phyloP scores from a whole-genome alignment of 345 rosid genomes.

The Gossypium rotundifolium region DNA sequence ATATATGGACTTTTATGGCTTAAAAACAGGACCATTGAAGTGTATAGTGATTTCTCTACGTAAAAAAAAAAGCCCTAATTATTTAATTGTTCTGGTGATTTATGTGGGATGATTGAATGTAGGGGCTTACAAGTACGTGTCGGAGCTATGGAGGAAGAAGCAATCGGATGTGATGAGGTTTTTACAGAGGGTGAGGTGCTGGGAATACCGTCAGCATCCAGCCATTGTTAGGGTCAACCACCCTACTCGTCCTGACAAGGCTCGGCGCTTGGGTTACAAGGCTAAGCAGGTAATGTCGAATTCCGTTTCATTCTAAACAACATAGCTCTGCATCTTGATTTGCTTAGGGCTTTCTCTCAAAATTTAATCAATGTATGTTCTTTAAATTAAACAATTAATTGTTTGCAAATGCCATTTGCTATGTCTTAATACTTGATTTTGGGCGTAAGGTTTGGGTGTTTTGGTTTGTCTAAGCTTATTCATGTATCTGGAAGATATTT shows the following conservation, averaged over 20 bases:
- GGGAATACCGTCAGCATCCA: conserved; percentile 95
- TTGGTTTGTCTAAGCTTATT: too few species aligned
- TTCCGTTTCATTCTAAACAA: neutral
- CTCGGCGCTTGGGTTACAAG: conserved; percentile 90
- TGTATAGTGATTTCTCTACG: neutral
- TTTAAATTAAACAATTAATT: conserved; percentile 13
- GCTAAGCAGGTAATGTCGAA: conserved; percentile 69
- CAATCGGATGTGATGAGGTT: conserved; percentile 99
- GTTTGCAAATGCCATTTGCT: conserved; percentile 21
- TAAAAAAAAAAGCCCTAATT: neutral
- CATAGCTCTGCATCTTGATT: neutral
- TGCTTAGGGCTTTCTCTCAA: conserved; percentile 11
- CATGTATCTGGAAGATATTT: too few species aligned
- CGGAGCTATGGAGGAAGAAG: conserved; percentile 99
- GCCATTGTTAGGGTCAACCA: conserved; percentile 83
- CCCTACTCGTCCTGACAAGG: conserved; percentile 96
- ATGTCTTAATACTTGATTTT: neutral
- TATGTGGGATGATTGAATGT: neutral
- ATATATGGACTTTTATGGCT: neutral
- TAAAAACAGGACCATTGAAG: neutral
- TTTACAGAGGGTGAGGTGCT: conserved; percentile 93
- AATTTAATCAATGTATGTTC: conserved; percentile 33
- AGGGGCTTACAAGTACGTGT: conserved; percentile 96
- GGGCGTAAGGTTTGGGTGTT: too few species aligned
- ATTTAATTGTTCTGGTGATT: neutral